Base-by-base conservation (phyloP, 2,329 filamentous ascomycete genomes). In the Raffaelea arxii region DNA sequence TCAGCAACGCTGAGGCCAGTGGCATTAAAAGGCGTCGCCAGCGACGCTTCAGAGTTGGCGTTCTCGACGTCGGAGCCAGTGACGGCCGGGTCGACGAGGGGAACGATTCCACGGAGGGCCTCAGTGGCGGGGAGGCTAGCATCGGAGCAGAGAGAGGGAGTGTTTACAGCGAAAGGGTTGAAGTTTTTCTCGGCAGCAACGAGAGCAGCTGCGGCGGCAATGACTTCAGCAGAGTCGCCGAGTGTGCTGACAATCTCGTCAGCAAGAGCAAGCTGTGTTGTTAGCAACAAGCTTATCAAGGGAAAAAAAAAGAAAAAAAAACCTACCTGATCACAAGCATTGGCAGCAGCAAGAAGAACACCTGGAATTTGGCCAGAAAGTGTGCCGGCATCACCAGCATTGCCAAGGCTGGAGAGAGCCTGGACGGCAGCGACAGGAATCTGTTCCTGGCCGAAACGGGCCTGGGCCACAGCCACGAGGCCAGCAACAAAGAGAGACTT, bases 61-160 rank as follows among this genome's bases (percentile, higher is more conserved):
- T 84, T 84, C 59, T 78, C 76, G 10, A 66, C 55, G 46, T 72
- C 78, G 21, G 75, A 65, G 48, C 73, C 77, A 43, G 56, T 66
- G 35, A 84, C 78, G 50, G 65, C 75, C 3, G 82, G 81, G 59
- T 86, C 82, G 50, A 86, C 74, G 14, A 82, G 68, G 23, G 82
- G 81, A 4, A 83, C 69, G 47, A 86, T 79, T 51, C 82, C 82
- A 39, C 82, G 71, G 25, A 86, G 75, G 46, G 70, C 70, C 22
- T 64, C 62, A 6, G 77, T 84, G 25, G 69, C 74, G 12, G 82
- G 82, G 2, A 86, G 74, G 22, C 69, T 65, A 2, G 79, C 65
- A 52, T 86, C 78, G 35, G 68, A 72, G 63, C 82, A 86, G 58
- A 86, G 74, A 50, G 71, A 77, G n/a, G 77, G 80, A 27, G 78